Evolutionary conservation across 805 yeast genomes (phyloP).

Genomic region (Scheffersomyces spartinae): DNA sequence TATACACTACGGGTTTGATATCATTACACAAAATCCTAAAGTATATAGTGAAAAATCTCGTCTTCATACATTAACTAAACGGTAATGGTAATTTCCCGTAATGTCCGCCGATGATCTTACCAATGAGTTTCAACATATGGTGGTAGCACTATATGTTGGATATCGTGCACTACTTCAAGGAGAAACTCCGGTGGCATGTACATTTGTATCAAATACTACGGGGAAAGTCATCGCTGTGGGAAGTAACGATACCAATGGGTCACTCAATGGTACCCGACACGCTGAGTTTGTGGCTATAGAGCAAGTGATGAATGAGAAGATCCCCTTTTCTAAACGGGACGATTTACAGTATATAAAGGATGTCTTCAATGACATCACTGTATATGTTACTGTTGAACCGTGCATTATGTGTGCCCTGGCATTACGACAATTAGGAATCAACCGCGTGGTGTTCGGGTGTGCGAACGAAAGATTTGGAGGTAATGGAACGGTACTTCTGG

Average conservation of each 20-base stretch:
- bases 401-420: slow-evolving; percentile 98
- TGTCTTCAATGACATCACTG: slow-evolving; percentile 43
- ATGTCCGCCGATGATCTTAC: slow-evolving; percentile 6
- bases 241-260: slow-evolving; percentile 75
- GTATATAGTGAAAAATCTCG: too few species aligned
- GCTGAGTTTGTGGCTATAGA: slow-evolving; percentile 85
- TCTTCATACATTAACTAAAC: background rate
- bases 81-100: background rate
- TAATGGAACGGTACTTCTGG: slow-evolving; percentile 71
- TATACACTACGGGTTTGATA: too few species aligned
- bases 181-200: slow-evolving; percentile 34
- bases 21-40: too few species aligned
- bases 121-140: slow-evolving; percentile 17
- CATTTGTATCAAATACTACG: slow-evolving; percentile 17
- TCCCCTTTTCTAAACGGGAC: slow-evolving; percentile 11
- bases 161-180: slow-evolving; percentile 22
- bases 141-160: slow-evolving; percentile 24
- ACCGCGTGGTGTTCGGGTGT: slow-evolving; percentile 77
- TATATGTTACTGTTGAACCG: slow-evolving; percentile 95
- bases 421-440: slow-evolving; percentile 65
- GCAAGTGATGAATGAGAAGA: slow-evolving; percentile 20
- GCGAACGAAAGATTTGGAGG: slow-evolving; percentile 96
- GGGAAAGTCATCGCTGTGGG: slow-evolving; percentile 58
- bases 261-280: slow-evolving; percentile 80
- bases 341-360: slow-evolving; percentile 9